Percentiles rank a stretch among this genome's conserved stretches.
phyloP scores from a whole-genome alignment of 352 stramenopile species.

The Globisporangium iwayamae region DNA sequence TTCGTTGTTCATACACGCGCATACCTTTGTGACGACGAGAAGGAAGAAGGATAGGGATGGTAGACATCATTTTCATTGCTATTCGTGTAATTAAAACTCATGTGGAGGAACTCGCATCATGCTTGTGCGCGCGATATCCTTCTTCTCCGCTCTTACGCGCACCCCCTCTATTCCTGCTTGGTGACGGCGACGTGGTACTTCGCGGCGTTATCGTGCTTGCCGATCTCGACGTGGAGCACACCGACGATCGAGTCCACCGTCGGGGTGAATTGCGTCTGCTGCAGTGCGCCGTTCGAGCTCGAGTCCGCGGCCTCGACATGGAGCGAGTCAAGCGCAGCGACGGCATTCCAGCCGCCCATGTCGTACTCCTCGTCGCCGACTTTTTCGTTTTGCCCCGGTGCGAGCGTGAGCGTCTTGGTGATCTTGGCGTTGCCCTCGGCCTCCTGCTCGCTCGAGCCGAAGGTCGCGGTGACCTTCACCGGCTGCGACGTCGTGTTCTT shows the following conservation, averaged over 20 bases:
- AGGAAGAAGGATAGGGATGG: no score
- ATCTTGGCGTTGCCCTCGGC: slow-evolving; percentile 68
- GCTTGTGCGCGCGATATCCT: neutral
- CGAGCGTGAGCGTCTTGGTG: slow-evolving; percentile 46
- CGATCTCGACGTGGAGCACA: slow-evolving; percentile 62
- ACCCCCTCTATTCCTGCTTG: slow-evolving; percentile 28
- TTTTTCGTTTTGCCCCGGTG: slow-evolving; percentile 28
- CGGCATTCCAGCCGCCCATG: slow-evolving; percentile 72
- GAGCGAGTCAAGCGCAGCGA: slow-evolving; percentile 54
- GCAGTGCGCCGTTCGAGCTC: slow-evolving; percentile 19
- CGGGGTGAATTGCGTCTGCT: slow-evolving; percentile 50
- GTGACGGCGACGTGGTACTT: slow-evolving; percentile 39
- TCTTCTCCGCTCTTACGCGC: neutral
- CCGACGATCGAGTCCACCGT: slow-evolving; percentile 51
- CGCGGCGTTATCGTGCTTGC: slow-evolving; percentile 27
- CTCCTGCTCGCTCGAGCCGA: slow-evolving; percentile 69
- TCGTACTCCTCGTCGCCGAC: slow-evolving; percentile 72
- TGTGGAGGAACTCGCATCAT: neutral
- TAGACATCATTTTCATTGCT: neutral
- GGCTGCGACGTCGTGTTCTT: slow-evolving; percentile 62
- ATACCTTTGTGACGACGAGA: no score
- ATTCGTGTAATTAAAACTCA: slow-evolving; percentile 1
- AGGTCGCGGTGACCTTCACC: slow-evolving; percentile 57
- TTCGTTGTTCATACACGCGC: no score
- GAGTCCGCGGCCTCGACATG: slow-evolving; percentile 41